Evolutionary conservation across 257 asterid genomes (phyloP).

Genomic region (Gentiana macrophylla): DNA sequence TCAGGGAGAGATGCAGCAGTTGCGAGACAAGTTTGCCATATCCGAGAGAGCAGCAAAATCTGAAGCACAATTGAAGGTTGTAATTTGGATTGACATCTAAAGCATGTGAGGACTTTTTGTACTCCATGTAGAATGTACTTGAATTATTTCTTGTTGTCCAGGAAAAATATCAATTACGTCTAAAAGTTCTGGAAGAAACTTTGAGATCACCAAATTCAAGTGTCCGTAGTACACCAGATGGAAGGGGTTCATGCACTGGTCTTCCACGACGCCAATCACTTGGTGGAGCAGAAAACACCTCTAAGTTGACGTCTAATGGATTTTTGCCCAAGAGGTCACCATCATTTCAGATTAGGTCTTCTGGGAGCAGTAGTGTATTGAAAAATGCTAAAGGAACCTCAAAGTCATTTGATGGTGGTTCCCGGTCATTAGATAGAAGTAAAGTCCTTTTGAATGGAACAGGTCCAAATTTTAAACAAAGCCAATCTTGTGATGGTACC

Average conservation of each 20-base stretch:
- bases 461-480: constrained; percentile 81
- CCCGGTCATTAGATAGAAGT: constrained; percentile 75
- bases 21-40: constrained; percentile 82
- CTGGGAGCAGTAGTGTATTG: constrained; percentile 79
- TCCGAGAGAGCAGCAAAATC: constrained; percentile 80
- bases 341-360: constrained; percentile 79
- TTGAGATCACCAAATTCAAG: constrained; percentile 59
- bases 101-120: background rate
- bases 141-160: constrained; percentile 19
- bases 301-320: constrained; percentile 73
- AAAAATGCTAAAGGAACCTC: constrained; percentile 98
- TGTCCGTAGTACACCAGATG: constrained; percentile 54
- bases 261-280: constrained; percentile 83
- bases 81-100: constrained; percentile 7
- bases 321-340: constrained; percentile 89
- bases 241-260: constrained; percentile 66
- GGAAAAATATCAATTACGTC: constrained; percentile 81
- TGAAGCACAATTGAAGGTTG: constrained; percentile 89
- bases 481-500: constrained; percentile 87
- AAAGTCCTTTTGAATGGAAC: constrained; percentile 75
- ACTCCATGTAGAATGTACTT: background rate
- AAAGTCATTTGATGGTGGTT: constrained; percentile 95
- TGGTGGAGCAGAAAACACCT: constrained; percentile 83
- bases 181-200: constrained; percentile 84
- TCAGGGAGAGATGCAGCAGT: constrained; percentile 98